These are phyloP conservation scores for Paecilomyces formosus DNA, from an alignment of 2,329 filamentous ascomycete genomes.

Conservation along the genomic window DNA sequence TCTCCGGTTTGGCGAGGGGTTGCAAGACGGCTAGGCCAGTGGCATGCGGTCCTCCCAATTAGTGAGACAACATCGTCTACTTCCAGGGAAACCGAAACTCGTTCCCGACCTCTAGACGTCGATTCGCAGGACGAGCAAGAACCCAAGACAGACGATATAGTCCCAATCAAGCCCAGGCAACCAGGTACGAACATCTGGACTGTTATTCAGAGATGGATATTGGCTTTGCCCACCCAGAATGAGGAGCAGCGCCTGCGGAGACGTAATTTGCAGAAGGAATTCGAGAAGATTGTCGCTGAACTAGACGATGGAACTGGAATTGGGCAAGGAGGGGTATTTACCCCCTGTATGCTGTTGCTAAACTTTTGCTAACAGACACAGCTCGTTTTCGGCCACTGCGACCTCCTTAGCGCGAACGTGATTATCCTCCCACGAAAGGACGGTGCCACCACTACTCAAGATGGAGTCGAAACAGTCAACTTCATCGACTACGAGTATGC, in stretches of 20 bases:
- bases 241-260: conserved; percentile 62
- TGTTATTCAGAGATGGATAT: conserved; percentile 92
- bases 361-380: conserved; percentile 30
- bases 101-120: conserved; percentile 15
- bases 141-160: conserved; percentile 16
- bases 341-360: background rate
- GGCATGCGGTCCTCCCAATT: conserved; percentile 70
- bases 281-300: conserved; percentile 60
- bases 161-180: conserved; percentile 54
- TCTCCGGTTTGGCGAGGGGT: conserved; percentile 74
- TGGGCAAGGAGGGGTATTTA: conserved; percentile 61
- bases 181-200: conserved; percentile 86
- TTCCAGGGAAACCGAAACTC: conserved; percentile 10
- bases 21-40: conserved; percentile 77
- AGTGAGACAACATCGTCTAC: conserved; percentile 33
- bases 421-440: conserved; percentile 59
- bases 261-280: conserved; percentile 63
- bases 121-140: conserved; percentile 9
- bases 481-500: conserved; percentile 99
- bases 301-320: conserved; percentile 72
- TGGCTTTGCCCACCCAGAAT: conserved; percentile 69
- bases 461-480: conserved; percentile 50
- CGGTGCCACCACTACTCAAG: conserved; percentile 19
- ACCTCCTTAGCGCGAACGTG: conserved; percentile 92
- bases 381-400: conserved; percentile 91